Percentiles rank a stretch among this genome's conserved stretches.
Conservation (phyloP, 148 eudicot genomes). For the Chenopodium quinoa region DNA sequence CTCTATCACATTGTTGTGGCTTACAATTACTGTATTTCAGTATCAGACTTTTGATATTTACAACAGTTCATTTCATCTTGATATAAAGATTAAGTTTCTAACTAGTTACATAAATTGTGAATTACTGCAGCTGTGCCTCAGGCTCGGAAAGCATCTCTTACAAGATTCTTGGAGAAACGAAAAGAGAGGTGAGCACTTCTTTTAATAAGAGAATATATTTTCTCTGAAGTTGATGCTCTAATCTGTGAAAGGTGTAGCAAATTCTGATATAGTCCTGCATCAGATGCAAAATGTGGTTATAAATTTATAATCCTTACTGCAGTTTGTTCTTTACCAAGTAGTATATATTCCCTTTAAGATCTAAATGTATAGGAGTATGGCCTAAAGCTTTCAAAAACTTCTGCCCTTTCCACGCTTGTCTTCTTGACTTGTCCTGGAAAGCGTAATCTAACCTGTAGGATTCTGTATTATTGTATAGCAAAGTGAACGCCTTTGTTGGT, state of each 20-base stretch:
- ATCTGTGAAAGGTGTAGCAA: too few species aligned
- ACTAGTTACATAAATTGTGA: neutral
- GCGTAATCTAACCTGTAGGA: too few species aligned
- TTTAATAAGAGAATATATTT: neutral
- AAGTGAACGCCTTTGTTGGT: too few species aligned
- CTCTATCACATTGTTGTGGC: neutral
- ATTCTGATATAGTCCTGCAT: neutral
- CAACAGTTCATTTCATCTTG: neutral
- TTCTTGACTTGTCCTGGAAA: too few species aligned
- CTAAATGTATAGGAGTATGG: neutral
- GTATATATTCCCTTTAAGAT: neutral
- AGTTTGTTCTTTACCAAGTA: neutral
- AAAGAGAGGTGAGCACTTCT: conserved; percentile 53
- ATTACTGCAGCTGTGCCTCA: conserved; percentile 61
- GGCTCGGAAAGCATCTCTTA: conserved; percentile 66
- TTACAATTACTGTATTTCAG: neutral
- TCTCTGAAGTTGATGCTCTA: neutral
- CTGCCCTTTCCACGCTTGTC: too few species aligned
- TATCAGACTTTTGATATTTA: neutral
- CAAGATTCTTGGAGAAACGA: conserved; percentile 67
- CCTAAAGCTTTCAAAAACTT: neutral
- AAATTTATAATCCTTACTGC: neutral
- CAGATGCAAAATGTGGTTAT: neutral
- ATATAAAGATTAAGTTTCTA: neutral
- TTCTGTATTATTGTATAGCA: too few species aligned